Conservation (phyloP, 306 rosid genomes). For the Pterocarpus santalinus region DNA sequence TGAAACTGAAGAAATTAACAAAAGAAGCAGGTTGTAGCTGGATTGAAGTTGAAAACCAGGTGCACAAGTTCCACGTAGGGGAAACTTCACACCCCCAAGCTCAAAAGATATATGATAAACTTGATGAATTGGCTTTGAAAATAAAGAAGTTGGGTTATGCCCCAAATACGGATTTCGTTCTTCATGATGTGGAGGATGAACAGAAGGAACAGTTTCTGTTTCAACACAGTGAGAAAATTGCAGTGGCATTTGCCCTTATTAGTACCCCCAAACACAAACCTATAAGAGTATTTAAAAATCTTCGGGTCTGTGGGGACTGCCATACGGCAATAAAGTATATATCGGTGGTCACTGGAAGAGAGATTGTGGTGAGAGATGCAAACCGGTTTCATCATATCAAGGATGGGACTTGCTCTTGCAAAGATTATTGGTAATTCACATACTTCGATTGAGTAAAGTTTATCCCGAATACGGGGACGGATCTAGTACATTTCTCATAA, state of each 20-base stretch:
- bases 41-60: constrained; percentile 68
- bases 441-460: constrained; percentile 5
- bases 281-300: constrained; percentile 68
- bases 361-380: constrained; percentile 70
- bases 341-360: constrained; percentile 67
- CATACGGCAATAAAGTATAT: constrained; percentile 68
- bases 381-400: constrained; percentile 74
- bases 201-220: constrained; percentile 68
- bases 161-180: constrained; percentile 70
- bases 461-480: neutral
- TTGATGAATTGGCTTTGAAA: constrained; percentile 52
- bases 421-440: constrained; percentile 67
- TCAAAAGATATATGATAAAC: constrained; percentile 62
- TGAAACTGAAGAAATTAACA: constrained; percentile 61
- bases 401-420: constrained; percentile 73
- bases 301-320: constrained; percentile 72
- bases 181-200: constrained; percentile 77
- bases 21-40: constrained; percentile 78
- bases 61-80: constrained; percentile 70
- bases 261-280: constrained; percentile 58
- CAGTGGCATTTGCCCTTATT: constrained; percentile 72
- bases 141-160: constrained; percentile 67
- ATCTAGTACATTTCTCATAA: too few relatives aligned
- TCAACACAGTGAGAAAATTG: constrained; percentile 79
- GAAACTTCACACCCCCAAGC: constrained; percentile 75